These are phyloP conservation scores for Glycine tomentella DNA, from an alignment of 306 rosid species.

Conservation along the genomic window DNA sequence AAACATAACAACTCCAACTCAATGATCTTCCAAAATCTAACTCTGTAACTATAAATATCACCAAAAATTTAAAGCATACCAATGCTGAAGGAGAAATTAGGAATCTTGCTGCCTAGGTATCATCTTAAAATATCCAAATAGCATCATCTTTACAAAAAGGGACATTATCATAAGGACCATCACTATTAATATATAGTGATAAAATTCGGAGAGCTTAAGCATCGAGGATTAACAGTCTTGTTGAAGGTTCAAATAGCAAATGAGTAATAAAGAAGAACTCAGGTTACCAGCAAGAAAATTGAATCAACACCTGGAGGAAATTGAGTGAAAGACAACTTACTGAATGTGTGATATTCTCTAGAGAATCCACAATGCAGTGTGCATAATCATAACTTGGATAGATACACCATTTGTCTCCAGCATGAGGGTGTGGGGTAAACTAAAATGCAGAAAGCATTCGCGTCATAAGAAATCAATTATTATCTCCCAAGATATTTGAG, in stretches of 20 bases:
- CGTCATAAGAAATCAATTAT: conserved; percentile 25
- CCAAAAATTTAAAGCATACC: neutral
- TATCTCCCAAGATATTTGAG: conserved; percentile 26
- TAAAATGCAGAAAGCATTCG: conserved; percentile 50
- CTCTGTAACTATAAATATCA: neutral
- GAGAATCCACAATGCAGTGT: conserved; percentile 98
- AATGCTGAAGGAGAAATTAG: neutral
- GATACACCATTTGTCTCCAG: conserved; percentile 99
- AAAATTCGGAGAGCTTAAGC: neutral
- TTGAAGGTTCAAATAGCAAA: neutral
- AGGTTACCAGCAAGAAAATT: conserved; percentile 11
- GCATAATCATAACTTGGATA: conserved; percentile 98
- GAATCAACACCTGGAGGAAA: neutral
- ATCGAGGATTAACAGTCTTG: neutral
- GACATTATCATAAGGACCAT: neutral
- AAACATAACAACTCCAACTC: neutral
- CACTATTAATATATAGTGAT: neutral
- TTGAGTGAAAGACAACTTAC: conserved; percentile 58
- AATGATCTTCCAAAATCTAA: neutral
- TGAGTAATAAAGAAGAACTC: neutral
- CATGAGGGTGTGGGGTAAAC: conserved; percentile 98
- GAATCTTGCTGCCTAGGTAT: neutral
- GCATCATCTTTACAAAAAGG: conserved; percentile 8
- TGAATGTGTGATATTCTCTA: conserved; percentile 95
- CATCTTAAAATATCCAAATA: conserved; percentile 14